Evolutionary conservation across 2,329 filamentous ascomycete genomes (phyloP).

Genomic region (Ceratocystis albifundus): DNA sequence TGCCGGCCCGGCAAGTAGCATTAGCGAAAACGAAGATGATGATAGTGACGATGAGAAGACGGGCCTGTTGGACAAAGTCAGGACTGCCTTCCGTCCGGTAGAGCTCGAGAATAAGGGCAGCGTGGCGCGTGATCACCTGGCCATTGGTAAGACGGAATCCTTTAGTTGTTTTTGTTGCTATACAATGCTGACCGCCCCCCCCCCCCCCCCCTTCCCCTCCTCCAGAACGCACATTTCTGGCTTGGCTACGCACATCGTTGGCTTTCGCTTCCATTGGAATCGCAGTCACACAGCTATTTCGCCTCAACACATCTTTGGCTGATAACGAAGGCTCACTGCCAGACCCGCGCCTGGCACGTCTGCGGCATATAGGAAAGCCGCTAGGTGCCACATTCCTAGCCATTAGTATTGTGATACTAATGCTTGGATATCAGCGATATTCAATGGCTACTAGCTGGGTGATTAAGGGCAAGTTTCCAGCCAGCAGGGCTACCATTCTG

Average conservation of each 20-base stretch:
- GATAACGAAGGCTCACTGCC: conserved; percentile 27
- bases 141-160: conserved; percentile 45
- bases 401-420: conserved; percentile 62
- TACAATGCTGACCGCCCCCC: neutral
- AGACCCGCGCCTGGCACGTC: conserved; percentile 33
- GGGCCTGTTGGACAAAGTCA: conserved; percentile 12
- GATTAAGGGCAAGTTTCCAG: conserved; percentile 67
- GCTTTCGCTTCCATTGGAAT: conserved; percentile 75
- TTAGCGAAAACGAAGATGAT: conserved; percentile 14
- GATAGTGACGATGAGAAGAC: neutral
- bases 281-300: conserved; percentile 73
- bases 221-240: conserved; percentile 69
- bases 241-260: conserved; percentile 72
- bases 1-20: neutral
- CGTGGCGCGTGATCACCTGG: conserved; percentile 71
- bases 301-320: conserved; percentile 57
- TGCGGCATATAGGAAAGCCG: conserved; percentile 58
- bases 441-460: conserved; percentile 71
- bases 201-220: neutral
- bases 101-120: conserved; percentile 80
- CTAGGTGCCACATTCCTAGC: conserved; percentile 65
- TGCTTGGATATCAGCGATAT: conserved; percentile 68
- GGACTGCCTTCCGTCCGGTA: conserved; percentile 42
- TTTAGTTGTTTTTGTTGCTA: neutral
- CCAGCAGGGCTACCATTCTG: conserved; percentile 62